These are phyloP conservation scores for Fusarium sublunatum DNA, from an alignment of 2,329 filamentous ascomycete genomes.

Conservation along the genomic window DNA sequence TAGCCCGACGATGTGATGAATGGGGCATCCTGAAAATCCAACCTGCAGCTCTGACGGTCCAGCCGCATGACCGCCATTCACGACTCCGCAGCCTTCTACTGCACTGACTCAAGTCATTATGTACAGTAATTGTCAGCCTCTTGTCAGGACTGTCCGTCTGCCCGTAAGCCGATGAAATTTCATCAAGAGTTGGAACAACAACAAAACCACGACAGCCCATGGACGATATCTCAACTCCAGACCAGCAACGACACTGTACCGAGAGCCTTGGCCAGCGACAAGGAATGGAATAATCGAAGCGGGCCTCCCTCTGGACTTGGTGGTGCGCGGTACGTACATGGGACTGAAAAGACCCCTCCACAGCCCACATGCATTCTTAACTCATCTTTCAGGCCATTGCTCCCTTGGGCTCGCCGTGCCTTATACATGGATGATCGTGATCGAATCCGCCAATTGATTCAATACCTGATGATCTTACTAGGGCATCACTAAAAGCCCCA, in stretches of 20 bases:
- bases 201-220: background rate
- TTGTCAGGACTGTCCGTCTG: background rate
- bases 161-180: background rate
- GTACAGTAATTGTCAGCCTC: background rate
- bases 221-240: slow-evolving; percentile 1
- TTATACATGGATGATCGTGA: slow-evolving; percentile 18
- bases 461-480: background rate
- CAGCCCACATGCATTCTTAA: slow-evolving; percentile 35
- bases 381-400: slow-evolving; percentile 37
- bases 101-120: slow-evolving; percentile 25
- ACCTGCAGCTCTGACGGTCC: slow-evolving; percentile 34
- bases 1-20: slow-evolving; percentile 42
- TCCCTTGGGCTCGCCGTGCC: slow-evolving; percentile 17
- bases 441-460: slow-evolving; percentile 7
- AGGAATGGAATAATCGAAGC: slow-evolving; percentile 35
- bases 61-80: slow-evolving; percentile 36
- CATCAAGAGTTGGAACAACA: background rate
- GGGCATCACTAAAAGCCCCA: slow-evolving; percentile 13
- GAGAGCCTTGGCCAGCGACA: slow-evolving; percentile 21
- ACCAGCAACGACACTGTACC: slow-evolving; percentile 10
- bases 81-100: slow-evolving; percentile 18
- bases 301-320: slow-evolving; percentile 28
- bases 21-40: slow-evolving; percentile 39
- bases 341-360: slow-evolving; percentile 31
- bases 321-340: slow-evolving; percentile 18